Base-by-base conservation (phyloP, 108 stramenopile genomes). In the Nitzschia sp. region DNA sequence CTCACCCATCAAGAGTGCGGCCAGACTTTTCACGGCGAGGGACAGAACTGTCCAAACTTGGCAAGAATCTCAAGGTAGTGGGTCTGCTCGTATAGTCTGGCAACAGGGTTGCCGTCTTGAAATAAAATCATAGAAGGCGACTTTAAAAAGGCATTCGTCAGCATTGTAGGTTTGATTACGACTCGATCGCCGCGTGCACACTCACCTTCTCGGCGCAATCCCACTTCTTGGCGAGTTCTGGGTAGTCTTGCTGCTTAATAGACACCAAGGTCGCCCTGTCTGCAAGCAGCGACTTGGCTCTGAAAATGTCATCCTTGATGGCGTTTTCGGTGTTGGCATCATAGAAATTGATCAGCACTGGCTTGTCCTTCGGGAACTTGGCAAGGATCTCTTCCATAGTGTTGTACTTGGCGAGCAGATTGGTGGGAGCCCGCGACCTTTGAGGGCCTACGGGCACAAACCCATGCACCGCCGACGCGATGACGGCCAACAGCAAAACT, bases 231-330 rank as follows among this genome's bases (percentile, higher is more conserved):
- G 83, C 78, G 15, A 84, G 11, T 57, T 84, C 83, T 8, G 83
- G 83, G 53, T 84, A 84, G 56, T 84, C 83, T 71, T 84, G 83
- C 58, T 84, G 83, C 51, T 84, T 84, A 68, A 84, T 84, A 23
- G 63, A 66, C 45, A 76, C 75, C 27, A 84, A n/a, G 1, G 71
- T 80, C 2, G 64, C 63, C 33, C 83, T 64, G 47, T 84, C 83
- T 59, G 75, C 48, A 2, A 83, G 59, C 47, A 77, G 46, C 8
- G 57, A 60, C 72, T 84, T 84, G 49, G 79, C 75, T 1, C 64
- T 53, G 54, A 84, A 53, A 74, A 84, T 80, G 51, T 84, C 83
- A 35, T 66, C 63, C 66, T 84, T 84, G 66, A 84, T 80, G 2
- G 9, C 67, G 46, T 32, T 32, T 54, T 84, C 83, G 0, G 78